Evolutionary conservation across 2,329 filamentous ascomycete genomes (phyloP).

Genomic region (Alternaria burnsii): DNA sequence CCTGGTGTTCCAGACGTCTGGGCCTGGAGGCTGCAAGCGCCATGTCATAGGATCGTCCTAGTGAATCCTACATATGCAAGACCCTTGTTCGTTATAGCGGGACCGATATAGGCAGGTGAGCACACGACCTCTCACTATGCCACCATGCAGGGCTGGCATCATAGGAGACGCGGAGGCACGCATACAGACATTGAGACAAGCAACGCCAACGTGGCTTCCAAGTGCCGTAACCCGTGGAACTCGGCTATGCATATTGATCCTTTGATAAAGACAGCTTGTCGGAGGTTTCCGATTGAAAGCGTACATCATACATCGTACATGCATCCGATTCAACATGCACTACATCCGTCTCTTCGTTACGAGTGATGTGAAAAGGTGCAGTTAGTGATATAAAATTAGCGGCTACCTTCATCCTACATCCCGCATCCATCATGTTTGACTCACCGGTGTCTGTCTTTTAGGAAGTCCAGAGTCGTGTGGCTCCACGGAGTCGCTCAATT

Average conservation of each 20-base stretch:
- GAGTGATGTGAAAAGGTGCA: neutral
- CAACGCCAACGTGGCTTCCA: conserved; percentile 10
- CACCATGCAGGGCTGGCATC: neutral
- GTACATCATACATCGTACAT: neutral
- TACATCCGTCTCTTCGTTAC: neutral
- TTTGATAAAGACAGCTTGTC: conserved; percentile 5
- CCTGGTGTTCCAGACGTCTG: neutral
- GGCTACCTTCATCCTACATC: neutral
- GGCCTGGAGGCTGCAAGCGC: neutral
- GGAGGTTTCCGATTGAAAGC: neutral
- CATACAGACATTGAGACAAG: conserved; percentile 3
- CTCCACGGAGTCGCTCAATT: conserved; percentile 8
- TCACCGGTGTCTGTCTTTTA: neutral
- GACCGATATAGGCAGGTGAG: conserved; percentile 16
- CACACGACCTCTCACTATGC: conserved; percentile 9
- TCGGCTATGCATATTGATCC: conserved; percentile 17
- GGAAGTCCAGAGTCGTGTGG: conserved; percentile 1
- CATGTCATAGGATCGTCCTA: conserved; percentile 2
- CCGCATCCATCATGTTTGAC: neutral
- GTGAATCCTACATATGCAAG: neutral
- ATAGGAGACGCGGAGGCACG: neutral
- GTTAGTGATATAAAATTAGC: neutral
- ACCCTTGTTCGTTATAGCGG: conserved; percentile 1
- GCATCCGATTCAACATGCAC: neutral
- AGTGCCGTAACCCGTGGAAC: conserved; percentile 6